phyloP scores from a whole-genome alignment of 202 grass and related monocot genomes.

The Bolboschoenoplectus hybrid region DNA sequence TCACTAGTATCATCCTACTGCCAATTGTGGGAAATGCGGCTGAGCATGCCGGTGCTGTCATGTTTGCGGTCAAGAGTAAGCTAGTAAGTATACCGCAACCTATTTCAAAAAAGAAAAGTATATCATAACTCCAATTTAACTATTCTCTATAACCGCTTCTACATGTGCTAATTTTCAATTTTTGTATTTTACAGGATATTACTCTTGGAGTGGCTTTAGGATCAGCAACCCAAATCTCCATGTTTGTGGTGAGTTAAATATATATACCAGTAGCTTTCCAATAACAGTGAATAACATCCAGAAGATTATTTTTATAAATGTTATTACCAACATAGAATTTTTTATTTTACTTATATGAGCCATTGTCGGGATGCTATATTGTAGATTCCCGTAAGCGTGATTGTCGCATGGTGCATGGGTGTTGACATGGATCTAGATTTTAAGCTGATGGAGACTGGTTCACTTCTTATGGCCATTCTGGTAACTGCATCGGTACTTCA shows the following conservation, averaged over 20 bases:
- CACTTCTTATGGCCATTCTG: constrained; percentile 66
- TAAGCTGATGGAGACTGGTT: constrained; percentile 74
- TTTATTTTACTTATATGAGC: constrained; percentile 20
- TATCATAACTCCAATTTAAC: constrained; percentile 4
- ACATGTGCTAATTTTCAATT: background rate
- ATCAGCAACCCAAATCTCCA: constrained; percentile 92
- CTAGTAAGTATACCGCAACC: constrained; percentile 49
- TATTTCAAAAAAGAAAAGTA: background rate
- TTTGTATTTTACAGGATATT: constrained; percentile 63
- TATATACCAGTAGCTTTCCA: constrained; percentile 3
- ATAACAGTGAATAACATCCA: constrained; percentile 8
- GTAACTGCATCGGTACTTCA: constrained; percentile 76
- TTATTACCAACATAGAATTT: background rate
- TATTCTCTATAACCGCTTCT: background rate
- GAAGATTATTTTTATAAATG: constrained; percentile 28
- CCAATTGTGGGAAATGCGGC: constrained; percentile 97
- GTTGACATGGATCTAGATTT: constrained; percentile 94
- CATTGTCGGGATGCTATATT: constrained; percentile 28
- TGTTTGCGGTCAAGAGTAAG: constrained; percentile 90
- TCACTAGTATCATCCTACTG: constrained; percentile 93
- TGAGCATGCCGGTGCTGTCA: constrained; percentile 90
- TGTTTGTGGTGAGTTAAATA: constrained; percentile 89
- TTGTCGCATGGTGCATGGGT: constrained; percentile 83
- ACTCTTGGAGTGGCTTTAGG: constrained; percentile 90
- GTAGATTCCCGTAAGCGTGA: constrained; percentile 69